Conservation (phyloP, 306 rosid genomes). For the Inga laurina region DNA sequence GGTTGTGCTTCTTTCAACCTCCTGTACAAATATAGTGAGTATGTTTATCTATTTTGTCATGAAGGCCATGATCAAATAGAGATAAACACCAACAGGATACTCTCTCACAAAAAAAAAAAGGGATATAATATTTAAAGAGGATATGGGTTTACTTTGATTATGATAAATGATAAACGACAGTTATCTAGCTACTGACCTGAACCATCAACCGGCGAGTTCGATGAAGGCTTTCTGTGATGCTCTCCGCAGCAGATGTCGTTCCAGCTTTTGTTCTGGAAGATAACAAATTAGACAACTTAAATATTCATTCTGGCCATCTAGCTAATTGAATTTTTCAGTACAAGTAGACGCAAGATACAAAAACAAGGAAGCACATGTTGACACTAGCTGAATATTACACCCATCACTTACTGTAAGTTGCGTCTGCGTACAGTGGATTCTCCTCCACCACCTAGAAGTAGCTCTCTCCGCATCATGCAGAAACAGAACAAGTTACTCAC, state of each 20-base stretch:
- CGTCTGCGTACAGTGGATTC: slow-evolving; percentile 90
- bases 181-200: slow-evolving; percentile 57
- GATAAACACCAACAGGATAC: background rate
- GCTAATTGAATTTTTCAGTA: slow-evolving; percentile 7
- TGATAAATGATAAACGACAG: background rate
- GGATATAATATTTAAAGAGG: slow-evolving; percentile 2
- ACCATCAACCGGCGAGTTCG: slow-evolving; percentile 92
- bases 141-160: background rate
- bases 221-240: slow-evolving; percentile 93
- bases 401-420: slow-evolving; percentile 74
- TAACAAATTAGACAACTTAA: slow-evolving; percentile 12
- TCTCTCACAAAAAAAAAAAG: background rate
- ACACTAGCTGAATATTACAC: slow-evolving; percentile 8
- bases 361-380: background rate
- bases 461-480: slow-evolving; percentile 66
- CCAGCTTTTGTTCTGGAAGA: slow-evolving; percentile 82
- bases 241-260: slow-evolving; percentile 94
- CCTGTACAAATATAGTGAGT: slow-evolving; percentile 57
- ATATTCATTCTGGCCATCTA: slow-evolving; percentile 25
- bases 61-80: slow-evolving; percentile 3
- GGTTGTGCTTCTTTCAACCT: slow-evolving; percentile 83
- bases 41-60: background rate
- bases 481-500: slow-evolving; percentile 11
- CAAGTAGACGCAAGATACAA: slow-evolving; percentile 3
- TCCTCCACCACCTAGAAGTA: slow-evolving; percentile 86